Base-by-base conservation (phyloP, 306 rosid species). In the cucumber (Cucumis sativus) region DNA sequence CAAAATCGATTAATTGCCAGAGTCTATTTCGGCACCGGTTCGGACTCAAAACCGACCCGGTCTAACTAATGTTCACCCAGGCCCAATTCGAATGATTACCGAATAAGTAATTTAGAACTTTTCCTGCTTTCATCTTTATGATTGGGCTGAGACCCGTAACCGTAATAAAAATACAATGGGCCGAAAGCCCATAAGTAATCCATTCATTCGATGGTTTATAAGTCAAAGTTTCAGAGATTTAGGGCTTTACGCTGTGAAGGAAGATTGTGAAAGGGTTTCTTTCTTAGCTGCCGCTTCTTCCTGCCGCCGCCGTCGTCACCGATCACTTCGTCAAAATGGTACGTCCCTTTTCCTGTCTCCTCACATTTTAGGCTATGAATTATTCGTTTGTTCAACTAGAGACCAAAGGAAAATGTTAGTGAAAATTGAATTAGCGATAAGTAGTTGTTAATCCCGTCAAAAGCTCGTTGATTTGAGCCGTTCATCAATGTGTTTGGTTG, bases 161-260 rank as follows among this genome's bases (percentile, higher is more conserved):
- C 39, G 23, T 6, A 11, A 23, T 11, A 23, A 39, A 40, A 49
- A 43, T 12, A 18, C 33, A 68, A 43, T 37, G 28, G 35, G 28
- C 10, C 10, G 20, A 39, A 66, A 41, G 74, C 74, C 74, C 74
- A 68, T 11, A 13, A 23, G 8, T 20, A 3, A 12, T 20, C 4
- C 10, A 68, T 41, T 16, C 30, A 39, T 67, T 67, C 14, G 74
- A 43, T 20, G 37, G 56, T 43, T 43, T 68, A 68, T 68, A 43
- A 43, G 56, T 21, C n/a, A 21, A 68, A 21, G 74, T 68, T 11
- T 68, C n/a, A 12, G 11, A 68, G 4, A 6, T 41, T 68, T 68
- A 68, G 74, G 74, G 74, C 35, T 68, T 68, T 21, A 41, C 73
- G 72, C 52, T 66, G 72, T 39, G 73, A 40, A 68, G 74, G 56